Conservation (phyloP, 2,329 filamentous ascomycete species). For the Stagonosporopsis vannaccii region DNA sequence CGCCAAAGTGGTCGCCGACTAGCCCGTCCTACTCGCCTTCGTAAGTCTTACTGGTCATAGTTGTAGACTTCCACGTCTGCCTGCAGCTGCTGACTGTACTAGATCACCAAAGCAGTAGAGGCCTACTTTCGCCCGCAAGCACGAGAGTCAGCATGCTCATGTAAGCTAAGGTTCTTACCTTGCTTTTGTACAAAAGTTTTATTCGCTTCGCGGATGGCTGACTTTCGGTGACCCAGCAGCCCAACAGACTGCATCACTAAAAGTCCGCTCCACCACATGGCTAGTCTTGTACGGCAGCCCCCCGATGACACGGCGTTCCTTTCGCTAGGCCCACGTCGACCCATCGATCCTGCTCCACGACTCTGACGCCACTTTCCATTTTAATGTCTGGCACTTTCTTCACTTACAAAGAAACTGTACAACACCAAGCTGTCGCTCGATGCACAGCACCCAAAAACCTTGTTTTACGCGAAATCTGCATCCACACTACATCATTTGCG, state of each 20-base stretch:
- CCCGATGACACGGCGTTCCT: constrained; percentile 39
- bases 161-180: constrained; percentile 45
- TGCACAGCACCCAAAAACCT: constrained; percentile 21
- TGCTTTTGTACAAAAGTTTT: constrained; percentile 45
- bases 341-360: constrained; percentile 7
- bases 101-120: constrained; percentile 48
- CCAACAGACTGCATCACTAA: constrained; percentile 30
- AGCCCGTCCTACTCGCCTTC: constrained; percentile 54
- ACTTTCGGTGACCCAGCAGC: constrained; percentile 38
- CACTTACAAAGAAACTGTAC: constrained; percentile 17
- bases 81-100: constrained; percentile 28
- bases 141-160: constrained; percentile 17
- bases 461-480: constrained; percentile 12
- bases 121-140: constrained; percentile 1
- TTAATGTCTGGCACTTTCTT: constrained; percentile 18
- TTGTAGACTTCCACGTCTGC: constrained; percentile 25
- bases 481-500: constrained; percentile 29
- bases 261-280: constrained; percentile 25
- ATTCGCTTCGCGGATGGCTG: constrained; percentile 41
- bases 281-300: constrained; percentile 24
- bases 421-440: constrained; percentile 17
- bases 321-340: constrained; percentile 48
- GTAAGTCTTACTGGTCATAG: constrained; percentile 49
- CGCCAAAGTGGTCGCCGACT: constrained; percentile 56
- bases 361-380: constrained; percentile 1